Evolutionary conservation across 108 stramenopile species (phyloP), one percentile per base, ranked within the genome.

Genomic region (Skeletonema potamos): DNA sequence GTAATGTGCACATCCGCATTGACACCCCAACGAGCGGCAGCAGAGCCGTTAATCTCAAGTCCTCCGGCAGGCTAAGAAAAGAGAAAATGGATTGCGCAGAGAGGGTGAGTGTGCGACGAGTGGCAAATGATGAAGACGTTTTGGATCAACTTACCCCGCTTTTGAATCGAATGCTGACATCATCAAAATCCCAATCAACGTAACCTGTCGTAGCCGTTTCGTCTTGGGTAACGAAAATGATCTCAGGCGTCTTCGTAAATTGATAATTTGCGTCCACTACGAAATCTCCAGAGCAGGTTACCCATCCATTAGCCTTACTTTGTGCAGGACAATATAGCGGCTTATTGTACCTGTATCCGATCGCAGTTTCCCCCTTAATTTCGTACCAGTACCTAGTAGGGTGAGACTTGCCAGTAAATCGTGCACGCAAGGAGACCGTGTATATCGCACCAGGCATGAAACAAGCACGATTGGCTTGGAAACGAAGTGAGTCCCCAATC

Each of bases 1-100:
- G 86, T 87, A 34, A 89, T 82, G 55, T 87, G 70, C 1, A 89
- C 60, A 33, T 87, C 83, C 5, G 81, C 58, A 43, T 85, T 85
- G 9, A 30, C 54, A 32, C 32, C 73, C 89, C 89, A 86, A 11
- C 63, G 73, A 2, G 54, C 34, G 6, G 72, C 37, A 27, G 24
- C 72, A 15, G 36, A 10, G 27, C 60, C 39, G 8, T 66, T 22
- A 28, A 82, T 28, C 1, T 32, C 63, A 27, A 82, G 72, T 27
- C 80, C 80, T 62, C 66, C 80, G 8, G 72, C 62, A 33, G 72
- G 72, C 72, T 79, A 15, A 15, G 20, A 15, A 29, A 2, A 9
- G 5, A 28, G 27, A 20, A 32, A 28, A 34, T 15, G 29, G 29
- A 30, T 10, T 44, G 15, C 36, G n/a, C 4, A 27, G 27, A 27